Percentiles rank a stretch among this genome's conserved stretches.
Conservation (phyloP, 2,329 filamentous ascomycete species). For the Aureobasidium sp. region DNA sequence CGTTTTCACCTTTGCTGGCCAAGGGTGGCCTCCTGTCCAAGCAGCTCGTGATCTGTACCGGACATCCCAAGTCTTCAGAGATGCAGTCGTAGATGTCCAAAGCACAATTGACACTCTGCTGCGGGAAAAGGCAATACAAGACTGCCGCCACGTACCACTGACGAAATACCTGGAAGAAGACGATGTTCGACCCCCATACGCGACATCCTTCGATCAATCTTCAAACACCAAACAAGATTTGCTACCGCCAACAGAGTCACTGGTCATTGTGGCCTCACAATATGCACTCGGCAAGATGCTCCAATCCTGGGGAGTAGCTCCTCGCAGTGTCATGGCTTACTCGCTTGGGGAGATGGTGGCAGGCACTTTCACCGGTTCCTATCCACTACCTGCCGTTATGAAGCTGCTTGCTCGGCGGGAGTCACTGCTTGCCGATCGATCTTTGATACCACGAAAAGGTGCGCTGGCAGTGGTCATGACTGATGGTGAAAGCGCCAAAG, state of each 20-base stretch:
- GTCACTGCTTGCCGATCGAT: not conserved
- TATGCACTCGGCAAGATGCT: constrained; percentile 2
- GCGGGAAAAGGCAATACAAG: not conserved
- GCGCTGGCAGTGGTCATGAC: not conserved
- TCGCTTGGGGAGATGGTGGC: not conserved
- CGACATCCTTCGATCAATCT: not conserved
- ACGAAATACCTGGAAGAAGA: not conserved
- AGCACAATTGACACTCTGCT: not conserved
- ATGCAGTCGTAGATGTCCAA: not conserved
- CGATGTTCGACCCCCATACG: not conserved
- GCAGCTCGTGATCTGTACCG: constrained; percentile 8
- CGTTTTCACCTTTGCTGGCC: constrained; percentile 1
- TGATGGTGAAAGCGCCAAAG: not conserved
- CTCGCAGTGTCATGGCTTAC: constrained; percentile 1
- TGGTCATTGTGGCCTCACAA: not conserved
- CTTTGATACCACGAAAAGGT: not conserved
- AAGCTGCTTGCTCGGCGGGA: not conserved
- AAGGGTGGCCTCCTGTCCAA: not conserved
- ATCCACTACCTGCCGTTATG: not conserved
- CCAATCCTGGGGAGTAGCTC: not conserved
- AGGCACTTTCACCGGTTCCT: not conserved
- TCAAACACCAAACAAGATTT: not conserved
- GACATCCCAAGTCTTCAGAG: not conserved
- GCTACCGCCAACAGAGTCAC: not conserved
- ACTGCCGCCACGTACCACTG: not conserved